phyloP scores from a whole-genome alignment of 1,284 basidiomycete species.

The Somion occarium region DNA sequence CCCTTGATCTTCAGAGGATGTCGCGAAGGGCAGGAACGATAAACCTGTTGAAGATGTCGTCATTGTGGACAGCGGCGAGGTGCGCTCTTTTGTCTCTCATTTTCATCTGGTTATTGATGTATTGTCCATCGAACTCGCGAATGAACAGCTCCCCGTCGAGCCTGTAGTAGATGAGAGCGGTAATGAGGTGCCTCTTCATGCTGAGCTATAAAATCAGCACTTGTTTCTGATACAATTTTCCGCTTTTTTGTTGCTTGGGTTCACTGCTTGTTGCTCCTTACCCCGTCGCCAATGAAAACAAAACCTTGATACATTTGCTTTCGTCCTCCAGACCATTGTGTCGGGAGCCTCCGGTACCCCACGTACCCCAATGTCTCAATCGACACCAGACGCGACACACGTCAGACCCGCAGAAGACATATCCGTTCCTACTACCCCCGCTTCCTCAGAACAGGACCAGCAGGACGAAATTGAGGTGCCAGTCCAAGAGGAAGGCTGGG shows the following conservation, averaged over 20 bases:
- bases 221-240: constrained; percentile 9
- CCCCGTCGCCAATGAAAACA: not conserved
- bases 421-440: constrained; percentile 13
- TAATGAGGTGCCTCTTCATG: constrained; percentile 86
- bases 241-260: constrained; percentile 24
- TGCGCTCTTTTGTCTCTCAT: constrained; percentile 28
- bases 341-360: not conserved
- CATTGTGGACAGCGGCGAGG: constrained; percentile 83
- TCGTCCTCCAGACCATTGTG: not conserved
- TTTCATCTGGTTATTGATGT: constrained; percentile 1
- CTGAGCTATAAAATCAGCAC: constrained; percentile 72
- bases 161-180: constrained; percentile 56
- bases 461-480: constrained; percentile 9
- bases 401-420: constrained; percentile 20
- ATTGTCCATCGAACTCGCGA: constrained; percentile 9
- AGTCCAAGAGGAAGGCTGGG: constrained; percentile 15
- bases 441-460: not conserved
- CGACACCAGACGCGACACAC: constrained; percentile 12
- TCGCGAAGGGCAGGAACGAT: constrained; percentile 64
- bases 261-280: not conserved
- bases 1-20: constrained; percentile 53
- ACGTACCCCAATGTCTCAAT: constrained; percentile 3
- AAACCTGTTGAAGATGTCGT: constrained; percentile 68
- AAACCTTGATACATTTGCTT: not conserved
- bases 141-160: constrained; percentile 58